Evolutionary conservation across 1,284 basidiomycete species (phyloP), one percentile per base, ranked within the genome.

Genomic region (Microbotryomycetes sp.): DNA sequence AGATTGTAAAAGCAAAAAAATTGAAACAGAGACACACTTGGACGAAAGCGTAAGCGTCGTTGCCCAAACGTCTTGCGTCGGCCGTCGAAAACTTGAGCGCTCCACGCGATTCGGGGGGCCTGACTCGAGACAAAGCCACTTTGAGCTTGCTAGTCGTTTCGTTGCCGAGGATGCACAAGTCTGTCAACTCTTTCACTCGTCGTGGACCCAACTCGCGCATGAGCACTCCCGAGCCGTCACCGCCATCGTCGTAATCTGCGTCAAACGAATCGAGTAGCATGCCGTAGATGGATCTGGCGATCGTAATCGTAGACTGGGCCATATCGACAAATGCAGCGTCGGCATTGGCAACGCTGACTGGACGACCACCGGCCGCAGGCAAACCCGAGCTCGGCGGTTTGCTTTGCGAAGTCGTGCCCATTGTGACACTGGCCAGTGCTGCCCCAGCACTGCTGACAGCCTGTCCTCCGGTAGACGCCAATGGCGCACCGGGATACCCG

Each of bases 291-390:
- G 74, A 75, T 53, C 76, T 75, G 1, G 78, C 79, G 27, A 76
- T 73, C 18, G 77, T 74, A 3, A 76, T 77, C 0, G 78, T 78
- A 16, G 75, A 74, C 53, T 79, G 78, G 9, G 78, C 74, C 48
- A 77, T 75, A 52, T 79, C 77, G 9, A 79, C 65, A 31, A 79
- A 72, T 53, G 77, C 77, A 29, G 78, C 77, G 64, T 79, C 78
- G 45, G 68, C 63, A 7, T 74, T 74, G 26, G 74, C 67, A 75
- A 76, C 2, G 73, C 71, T 13, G 41, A 60, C 57, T 51, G 53
- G 59, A 15, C 61, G 52, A 11, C 35, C 35, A 41, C 35, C 35
- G 11, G 35, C 35, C n/a, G n/a, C n/a, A n/a, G n/a, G n/a, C n/a
- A n/a, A n/a, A n/a, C n/a, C n/a, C 35, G 35, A 41, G 35, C 35